phyloP scores from a whole-genome alignment of 2,329 filamentous ascomycete species.

The Pestalotiopsis sp. region DNA sequence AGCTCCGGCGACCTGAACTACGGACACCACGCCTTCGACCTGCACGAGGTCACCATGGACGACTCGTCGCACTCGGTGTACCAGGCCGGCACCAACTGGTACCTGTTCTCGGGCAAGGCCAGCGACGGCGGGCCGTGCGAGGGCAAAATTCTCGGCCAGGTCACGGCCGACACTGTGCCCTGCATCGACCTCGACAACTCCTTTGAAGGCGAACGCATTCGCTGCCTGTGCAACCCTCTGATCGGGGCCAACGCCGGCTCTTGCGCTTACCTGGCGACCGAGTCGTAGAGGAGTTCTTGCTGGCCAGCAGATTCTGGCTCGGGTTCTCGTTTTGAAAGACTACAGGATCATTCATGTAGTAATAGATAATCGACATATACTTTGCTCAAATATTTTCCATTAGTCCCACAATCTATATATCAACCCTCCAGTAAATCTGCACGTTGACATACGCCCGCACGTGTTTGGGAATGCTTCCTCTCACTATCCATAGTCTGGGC shows the following conservation, averaged over 20 bases:
- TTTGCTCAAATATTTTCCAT: no score
- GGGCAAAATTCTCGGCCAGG: background rate
- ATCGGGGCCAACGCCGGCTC: background rate
- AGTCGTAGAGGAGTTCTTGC: background rate
- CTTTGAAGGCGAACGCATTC: background rate
- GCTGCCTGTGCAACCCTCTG: background rate
- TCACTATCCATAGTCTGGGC: background rate
- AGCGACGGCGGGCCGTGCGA: background rate
- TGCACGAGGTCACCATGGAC: slow-evolving; percentile 1
- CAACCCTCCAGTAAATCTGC: no score
- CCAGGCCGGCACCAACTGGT: background rate
- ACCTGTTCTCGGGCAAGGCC: background rate
- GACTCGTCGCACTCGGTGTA: background rate
- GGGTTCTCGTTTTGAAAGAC: no score
- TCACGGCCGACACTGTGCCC: background rate
- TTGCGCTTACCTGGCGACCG: background rate
- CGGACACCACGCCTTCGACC: background rate
- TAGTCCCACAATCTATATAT: no score
- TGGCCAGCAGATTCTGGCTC: no score
- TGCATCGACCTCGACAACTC: background rate
- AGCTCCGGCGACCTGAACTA: background rate
- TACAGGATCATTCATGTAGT: no score
- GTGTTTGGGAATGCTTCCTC: no score
- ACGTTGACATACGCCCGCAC: no score
- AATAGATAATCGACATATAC: no score